phyloP scores from a whole-genome alignment of 768 basidiomycete species.

The Pleurotus giganteus region DNA sequence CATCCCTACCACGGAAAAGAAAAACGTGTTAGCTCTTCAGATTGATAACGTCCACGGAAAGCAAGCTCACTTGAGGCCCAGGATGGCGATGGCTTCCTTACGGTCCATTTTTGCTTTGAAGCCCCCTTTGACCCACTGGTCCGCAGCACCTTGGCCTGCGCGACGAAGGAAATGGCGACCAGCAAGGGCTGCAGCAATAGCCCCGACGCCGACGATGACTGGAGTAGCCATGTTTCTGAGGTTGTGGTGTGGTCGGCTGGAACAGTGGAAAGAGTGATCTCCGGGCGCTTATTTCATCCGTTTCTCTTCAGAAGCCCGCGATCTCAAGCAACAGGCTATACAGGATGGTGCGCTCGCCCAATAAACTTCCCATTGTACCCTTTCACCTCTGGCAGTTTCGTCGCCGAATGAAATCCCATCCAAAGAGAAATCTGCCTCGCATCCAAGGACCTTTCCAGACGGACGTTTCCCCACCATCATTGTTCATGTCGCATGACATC shows the following conservation, averaged over 20 bases:
- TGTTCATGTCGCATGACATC: too few relatives aligned
- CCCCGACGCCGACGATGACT: slow-evolving; percentile 71
- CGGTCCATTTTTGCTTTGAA: slow-evolving; percentile 97
- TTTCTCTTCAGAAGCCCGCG: too few relatives aligned
- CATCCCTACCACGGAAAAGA: slow-evolving; percentile 58
- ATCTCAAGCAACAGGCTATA: too few relatives aligned
- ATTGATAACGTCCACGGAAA: slow-evolving; percentile 9
- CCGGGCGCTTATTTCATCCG: too few relatives aligned
- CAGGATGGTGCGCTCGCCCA: too few relatives aligned
- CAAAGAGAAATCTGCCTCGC: too few relatives aligned
- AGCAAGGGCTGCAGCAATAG: slow-evolving; percentile 71
- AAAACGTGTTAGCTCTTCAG: background rate
- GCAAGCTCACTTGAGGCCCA: slow-evolving; percentile 82
- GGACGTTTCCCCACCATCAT: too few relatives aligned
- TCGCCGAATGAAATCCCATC: too few relatives aligned
- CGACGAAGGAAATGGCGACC: slow-evolving; percentile 70
- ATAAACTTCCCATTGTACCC: too few relatives aligned
- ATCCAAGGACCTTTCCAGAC: too few relatives aligned
- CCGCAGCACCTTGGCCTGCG: slow-evolving; percentile 58
- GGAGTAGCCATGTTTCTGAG: slow-evolving; percentile 69
- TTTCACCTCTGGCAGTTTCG: too few relatives aligned
- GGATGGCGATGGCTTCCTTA: slow-evolving; percentile 86
- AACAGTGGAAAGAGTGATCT: too few relatives aligned
- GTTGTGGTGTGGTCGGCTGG: background rate
- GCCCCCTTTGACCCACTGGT: slow-evolving; percentile 90